These are phyloP conservation scores for Ramalina peruviana DNA, from an alignment of 495 filamentous ascomycete genomes.

Conservation along the genomic window DNA sequence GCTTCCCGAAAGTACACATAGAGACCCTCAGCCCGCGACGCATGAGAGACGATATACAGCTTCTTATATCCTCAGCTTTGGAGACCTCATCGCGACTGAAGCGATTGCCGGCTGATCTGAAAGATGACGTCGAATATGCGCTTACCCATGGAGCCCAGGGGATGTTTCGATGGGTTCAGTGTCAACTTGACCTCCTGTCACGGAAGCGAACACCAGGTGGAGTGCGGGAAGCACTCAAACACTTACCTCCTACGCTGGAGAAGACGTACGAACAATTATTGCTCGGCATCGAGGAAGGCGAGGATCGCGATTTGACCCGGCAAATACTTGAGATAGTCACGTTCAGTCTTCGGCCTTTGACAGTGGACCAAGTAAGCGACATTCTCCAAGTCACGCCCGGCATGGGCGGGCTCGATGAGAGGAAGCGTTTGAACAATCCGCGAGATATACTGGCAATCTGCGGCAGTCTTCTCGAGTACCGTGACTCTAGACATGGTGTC, in stretches of 20 bases:
- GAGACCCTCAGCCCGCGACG: background rate
- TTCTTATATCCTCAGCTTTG: background rate
- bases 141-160: slow-evolving; percentile 3
- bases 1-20: background rate
- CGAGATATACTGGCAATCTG: slow-evolving; percentile 8
- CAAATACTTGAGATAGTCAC: background rate
- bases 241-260: slow-evolving; percentile 4
- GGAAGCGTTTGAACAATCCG: slow-evolving; percentile 4
- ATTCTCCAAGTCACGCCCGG: slow-evolving; percentile 6
- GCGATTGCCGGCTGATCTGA: background rate
- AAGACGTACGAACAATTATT: slow-evolving; percentile 2
- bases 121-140: background rate
- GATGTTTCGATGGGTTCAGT: slow-evolving; percentile 10
- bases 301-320: slow-evolving; percentile 1
- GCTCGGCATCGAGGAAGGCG: slow-evolving; percentile 3
- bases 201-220: slow-evolving; percentile 5
- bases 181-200: slow-evolving; percentile 7
- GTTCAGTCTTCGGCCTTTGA: slow-evolving; percentile 3
- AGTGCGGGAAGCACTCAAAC: slow-evolving; percentile 1
- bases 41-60: slow-evolving; percentile 1
- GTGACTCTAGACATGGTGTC: background rate
- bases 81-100: slow-evolving; percentile 1
- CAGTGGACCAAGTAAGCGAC: background rate
- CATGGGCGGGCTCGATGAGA: slow-evolving; percentile 2
- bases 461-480: slow-evolving; percentile 4